Conservation (phyloP, 345 rosid genomes). For the Ceriops tagal region DNA sequence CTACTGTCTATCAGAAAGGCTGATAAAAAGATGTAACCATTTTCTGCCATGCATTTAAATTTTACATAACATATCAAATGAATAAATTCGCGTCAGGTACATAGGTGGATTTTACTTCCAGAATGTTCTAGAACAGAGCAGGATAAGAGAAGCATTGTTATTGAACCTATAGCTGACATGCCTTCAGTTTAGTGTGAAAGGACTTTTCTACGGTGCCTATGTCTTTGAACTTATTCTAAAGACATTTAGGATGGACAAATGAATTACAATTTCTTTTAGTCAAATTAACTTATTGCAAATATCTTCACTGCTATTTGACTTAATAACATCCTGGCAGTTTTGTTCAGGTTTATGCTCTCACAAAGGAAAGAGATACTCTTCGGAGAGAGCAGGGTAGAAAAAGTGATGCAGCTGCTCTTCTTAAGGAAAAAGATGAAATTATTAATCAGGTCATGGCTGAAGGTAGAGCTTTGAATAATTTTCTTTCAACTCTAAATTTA, state of each 20-base stretch:
- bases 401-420: constrained; percentile 96
- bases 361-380: constrained; percentile 97
- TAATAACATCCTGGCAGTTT: constrained; percentile 12
- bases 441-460: constrained; percentile 99
- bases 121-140: too few relatives aligned
- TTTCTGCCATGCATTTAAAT: too few relatives aligned
- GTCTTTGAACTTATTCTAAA: too few relatives aligned
- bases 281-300: not conserved
- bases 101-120: too few relatives aligned
- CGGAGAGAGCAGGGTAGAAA: constrained; percentile 91
- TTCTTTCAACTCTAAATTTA: not conserved
- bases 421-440: constrained; percentile 98
- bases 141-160: too few relatives aligned
- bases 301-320: not conserved
- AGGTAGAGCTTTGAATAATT: constrained; percentile 50
- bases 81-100: too few relatives aligned
- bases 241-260: not conserved
- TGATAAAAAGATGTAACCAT: too few relatives aligned
- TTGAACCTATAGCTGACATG: too few relatives aligned
- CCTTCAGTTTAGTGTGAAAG: too few relatives aligned
- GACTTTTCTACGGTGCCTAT: too few relatives aligned
- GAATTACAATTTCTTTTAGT: not conserved
- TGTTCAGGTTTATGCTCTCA: constrained; percentile 85
- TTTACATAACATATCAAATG: too few relatives aligned
- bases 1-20: too few relatives aligned